Conservation (phyloP, 2,329 filamentous ascomycete genomes). For the Sporothrix pseudoabietina region DNA sequence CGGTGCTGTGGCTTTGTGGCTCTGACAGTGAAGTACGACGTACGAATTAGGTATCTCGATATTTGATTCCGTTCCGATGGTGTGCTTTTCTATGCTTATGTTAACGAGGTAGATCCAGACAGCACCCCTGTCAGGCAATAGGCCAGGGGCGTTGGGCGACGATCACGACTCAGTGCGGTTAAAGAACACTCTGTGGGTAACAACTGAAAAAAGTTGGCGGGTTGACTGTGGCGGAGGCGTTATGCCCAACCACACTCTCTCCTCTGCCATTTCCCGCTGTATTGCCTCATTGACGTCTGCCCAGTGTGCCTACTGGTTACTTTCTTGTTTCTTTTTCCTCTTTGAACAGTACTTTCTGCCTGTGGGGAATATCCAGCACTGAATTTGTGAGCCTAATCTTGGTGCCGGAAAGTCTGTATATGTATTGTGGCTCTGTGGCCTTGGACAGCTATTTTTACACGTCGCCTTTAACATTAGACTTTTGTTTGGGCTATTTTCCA, state of each 20-base stretch:
- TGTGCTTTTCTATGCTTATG: not conserved
- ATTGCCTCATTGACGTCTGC: not conserved
- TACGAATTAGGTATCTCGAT: not conserved
- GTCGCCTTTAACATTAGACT: not conserved
- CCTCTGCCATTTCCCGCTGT: not conserved
- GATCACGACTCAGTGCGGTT: not conserved
- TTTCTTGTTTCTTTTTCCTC: not conserved
- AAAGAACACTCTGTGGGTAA: not conserved
- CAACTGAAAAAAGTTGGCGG: conserved; percentile 8
- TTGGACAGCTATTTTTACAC: not conserved
- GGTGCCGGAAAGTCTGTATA: not conserved
- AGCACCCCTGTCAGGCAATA: not conserved
- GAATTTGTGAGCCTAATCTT: not conserved
- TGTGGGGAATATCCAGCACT: not conserved
- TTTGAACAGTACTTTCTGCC: not conserved
- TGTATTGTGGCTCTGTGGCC: not conserved
- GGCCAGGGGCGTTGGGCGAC: not conserved
- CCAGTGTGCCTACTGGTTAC: not conserved
- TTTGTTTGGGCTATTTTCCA: not conserved
- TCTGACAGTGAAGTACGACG: too few relatives aligned
- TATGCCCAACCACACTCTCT: not conserved
- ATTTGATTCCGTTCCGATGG: not conserved
- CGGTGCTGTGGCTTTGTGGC: not conserved
- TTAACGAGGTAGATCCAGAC: not conserved
- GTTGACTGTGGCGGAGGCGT: conserved; percentile 10